Base-by-base conservation (phyloP, 345 rosid species). In the Pseudoturritis turrita region DNA sequence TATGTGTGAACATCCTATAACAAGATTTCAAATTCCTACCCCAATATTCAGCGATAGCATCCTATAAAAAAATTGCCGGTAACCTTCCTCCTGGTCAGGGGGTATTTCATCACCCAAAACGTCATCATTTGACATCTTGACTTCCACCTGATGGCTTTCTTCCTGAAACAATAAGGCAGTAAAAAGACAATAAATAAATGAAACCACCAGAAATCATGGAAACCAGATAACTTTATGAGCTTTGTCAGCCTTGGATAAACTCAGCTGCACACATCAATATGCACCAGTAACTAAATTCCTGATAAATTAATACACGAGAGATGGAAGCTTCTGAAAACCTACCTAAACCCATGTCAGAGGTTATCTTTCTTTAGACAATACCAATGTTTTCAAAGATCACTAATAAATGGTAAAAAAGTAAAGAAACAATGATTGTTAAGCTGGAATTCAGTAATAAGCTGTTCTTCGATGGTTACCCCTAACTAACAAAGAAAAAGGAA, bases 21-120 rank as follows among this genome's bases (percentile, higher is more conserved):
- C 59, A 70, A 33, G 71, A 17, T 47, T 53, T 29, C 15, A 62
- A 73, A 56, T 37, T 33, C 83, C 52, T 81, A 91, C 97, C 79
- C 89, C 87, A 65, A 31, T 56, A 81, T 74, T 89, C 79, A 85
- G 71, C 71, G 86, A 85, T 55, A 95, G 87, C 28, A 78, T 78
- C 78, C 78, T 87, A 77, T 87, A 89, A 85, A 96, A 91, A 71
- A 84, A 85, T 3, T 58, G 75, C 28, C 88, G 86, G 75, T 88
- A 54, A 23, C 75, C 76, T 72, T 84, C 82, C 76, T 68, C 80
- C 85, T 95, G 99, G 60, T 91, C 96, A 39, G 53, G 43, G 68
- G 98, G 99, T 78, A 95, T 87, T 81, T 95, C 96, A 83, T 91
- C 99, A 19, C 99, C 99, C 73, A 95, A 79, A 73, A 91, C 73